Evolutionary conservation across 2,329 filamentous ascomycete genomes (phyloP), one percentile per base, ranked within the genome.

Genomic region (Laburnicola sp.): DNA sequence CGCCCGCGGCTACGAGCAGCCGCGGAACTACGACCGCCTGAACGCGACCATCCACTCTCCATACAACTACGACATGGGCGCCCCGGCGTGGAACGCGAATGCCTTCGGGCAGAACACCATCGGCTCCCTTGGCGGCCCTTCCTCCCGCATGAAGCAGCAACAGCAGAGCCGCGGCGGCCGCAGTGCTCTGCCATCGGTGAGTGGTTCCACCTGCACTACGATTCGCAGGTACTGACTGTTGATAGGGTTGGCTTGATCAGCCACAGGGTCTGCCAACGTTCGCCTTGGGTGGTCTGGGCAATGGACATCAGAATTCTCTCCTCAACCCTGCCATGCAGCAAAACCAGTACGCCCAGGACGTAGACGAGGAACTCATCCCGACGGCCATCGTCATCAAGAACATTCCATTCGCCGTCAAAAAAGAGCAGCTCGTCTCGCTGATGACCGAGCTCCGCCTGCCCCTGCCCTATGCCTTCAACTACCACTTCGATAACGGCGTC

Each of bases 341-440:
- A 59, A 78, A 75, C 50, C 74, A 74, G 48, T 75, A 80, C 59
- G 65, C 74, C 50, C 76, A 78, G 32, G 78, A 79, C 51, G 82
- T 85, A 41, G 81, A 85, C 50, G 93, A 96, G 61, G 93, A 97
- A 76, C 84, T 99, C 54, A 99, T 99, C 53, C 93, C 93, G 2
- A 99, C 94, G 3, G 94, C 94, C 48, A 97, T 99, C 64, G 94
- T 99, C 52, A 97, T 99, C 76, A 99, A 99, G 79, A 99, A 99
- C 71, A 99, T 99, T 32, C 94, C 95, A 0, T 99, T 99, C 72
- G 94, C 95, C 26, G 91, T 97, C 50, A 92, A 96, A 74, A 97
- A 97, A 76, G 94, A 99, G 75, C 91, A 93, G 65, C 81, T 99
- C 34, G 90, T 96, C 30, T 85, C 87, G 56, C 82, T 97, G 62